Conservation (phyloP, 2,329 filamentous ascomycete species). For the Fusarium sublunatum region DNA sequence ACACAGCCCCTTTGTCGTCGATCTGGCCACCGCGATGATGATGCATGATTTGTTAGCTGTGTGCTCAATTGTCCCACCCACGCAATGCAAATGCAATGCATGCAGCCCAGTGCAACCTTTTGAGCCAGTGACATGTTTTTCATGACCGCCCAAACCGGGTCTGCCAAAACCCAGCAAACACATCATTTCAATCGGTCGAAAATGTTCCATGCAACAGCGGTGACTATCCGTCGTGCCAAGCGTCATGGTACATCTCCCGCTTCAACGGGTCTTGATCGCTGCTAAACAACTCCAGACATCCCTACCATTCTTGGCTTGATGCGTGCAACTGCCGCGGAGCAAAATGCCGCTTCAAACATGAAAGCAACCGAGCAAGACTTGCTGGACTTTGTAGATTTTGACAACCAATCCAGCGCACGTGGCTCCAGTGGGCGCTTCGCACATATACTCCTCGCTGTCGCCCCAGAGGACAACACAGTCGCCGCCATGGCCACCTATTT, state of each 20-base stretch:
- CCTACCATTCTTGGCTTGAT: constrained; percentile 10
- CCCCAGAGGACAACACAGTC: constrained; percentile 9
- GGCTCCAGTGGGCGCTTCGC: constrained; percentile 6
- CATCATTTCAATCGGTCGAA: not conserved
- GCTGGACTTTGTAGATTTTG: constrained; percentile 8
- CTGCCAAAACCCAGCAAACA: not conserved
- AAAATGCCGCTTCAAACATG: not conserved
- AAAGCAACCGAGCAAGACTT: constrained; percentile 17
- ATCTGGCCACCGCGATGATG: not conserved
- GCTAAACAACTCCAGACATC: constrained; percentile 2
- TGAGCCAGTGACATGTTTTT: not conserved
- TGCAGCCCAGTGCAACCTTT: not conserved
- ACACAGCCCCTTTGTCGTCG: not conserved
- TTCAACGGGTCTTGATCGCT: not conserved
- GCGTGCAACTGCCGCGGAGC: constrained; percentile 11
- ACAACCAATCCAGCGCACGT: not conserved
- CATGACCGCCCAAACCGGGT: not conserved
- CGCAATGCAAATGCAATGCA: not conserved
- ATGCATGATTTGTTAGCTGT: not conserved
- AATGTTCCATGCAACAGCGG: not conserved
- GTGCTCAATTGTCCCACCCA: not conserved
- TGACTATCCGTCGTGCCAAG: constrained; percentile 5
- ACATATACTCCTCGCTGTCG: constrained; percentile 6
- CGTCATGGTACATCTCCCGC: constrained; percentile 2
- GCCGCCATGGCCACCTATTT: constrained; percentile 23